Evolutionary conservation across 768 basidiomycete genomes (phyloP), one percentile per base, ranked within the genome.

Genomic region (Tubosaeta brunneosetosa): DNA sequence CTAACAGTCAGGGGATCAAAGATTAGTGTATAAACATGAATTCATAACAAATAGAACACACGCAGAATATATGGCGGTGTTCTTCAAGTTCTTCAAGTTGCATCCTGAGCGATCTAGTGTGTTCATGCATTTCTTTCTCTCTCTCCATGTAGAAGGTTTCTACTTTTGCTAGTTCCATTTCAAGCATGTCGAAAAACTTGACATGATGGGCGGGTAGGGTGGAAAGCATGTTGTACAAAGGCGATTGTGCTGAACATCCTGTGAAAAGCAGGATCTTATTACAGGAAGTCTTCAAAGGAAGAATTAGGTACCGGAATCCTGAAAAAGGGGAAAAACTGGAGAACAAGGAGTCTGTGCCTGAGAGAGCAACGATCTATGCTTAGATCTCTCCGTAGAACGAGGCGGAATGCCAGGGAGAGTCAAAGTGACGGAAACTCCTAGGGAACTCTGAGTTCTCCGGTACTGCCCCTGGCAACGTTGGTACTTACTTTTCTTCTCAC

Each of bases 121-220:
- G 77, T 3, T 63, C 63, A 3, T 68, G 70, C 80, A 80, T 85
- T 69, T 79, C 83, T 47, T 75, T 75, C 70, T 84, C 93, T 25
- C 83, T 77, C 22, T 81, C 82, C 3, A 77, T 61, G 65, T 90
- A 98, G 68, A 98, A 97, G 0, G 72, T 69, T 55, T 92, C 90
- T 4, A 97, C 83, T 65, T 94, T 95, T 13, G 88, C 84, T 3
- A 97, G 73, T 66, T 98, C 85, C 0, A 63, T 62, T 60, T 94
- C 86, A 6, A 97, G 75, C 25, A 82, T 74, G 2, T 79, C 75
- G 54, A 97, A 88, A 72, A 95, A 98, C 7, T 72, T 73, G 19
- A 69, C 62, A 61, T 94, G 87, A 22, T 78, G 71, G 0, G 81
- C 74, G 11, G 82, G 76, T 12, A 94, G 73, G 12, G 75, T 66